Conservation (phyloP, 257 asterid species). For the Cordia subcordata region DNA sequence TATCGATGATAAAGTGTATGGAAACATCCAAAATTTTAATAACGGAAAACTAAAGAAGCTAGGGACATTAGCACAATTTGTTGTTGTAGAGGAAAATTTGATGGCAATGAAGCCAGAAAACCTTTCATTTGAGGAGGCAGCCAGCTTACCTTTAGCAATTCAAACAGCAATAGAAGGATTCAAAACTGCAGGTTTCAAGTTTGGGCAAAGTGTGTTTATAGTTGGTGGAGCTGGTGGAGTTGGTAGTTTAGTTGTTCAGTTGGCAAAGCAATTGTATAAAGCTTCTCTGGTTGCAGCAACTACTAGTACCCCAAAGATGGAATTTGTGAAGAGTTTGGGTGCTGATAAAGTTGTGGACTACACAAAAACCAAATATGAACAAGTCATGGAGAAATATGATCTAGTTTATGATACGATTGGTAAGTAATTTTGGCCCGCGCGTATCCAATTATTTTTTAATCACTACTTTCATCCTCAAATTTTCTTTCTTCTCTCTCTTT, state of each 20-base stretch:
- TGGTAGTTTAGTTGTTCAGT: constrained; percentile 46
- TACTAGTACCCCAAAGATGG: constrained; percentile 47
- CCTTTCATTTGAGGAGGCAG: constrained; percentile 55
- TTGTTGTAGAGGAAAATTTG: constrained; percentile 43
- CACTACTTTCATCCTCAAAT: background rate
- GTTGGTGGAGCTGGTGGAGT: constrained; percentile 80
- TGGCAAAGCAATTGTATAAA: constrained; percentile 43
- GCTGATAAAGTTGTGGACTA: constrained; percentile 64
- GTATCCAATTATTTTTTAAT: background rate
- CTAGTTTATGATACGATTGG: constrained; percentile 62
- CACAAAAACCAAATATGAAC: constrained; percentile 33
- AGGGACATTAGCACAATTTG: constrained; percentile 49
- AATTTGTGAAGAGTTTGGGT: constrained; percentile 55
- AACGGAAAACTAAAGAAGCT: constrained; percentile 32
- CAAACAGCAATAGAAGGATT: constrained; percentile 64
- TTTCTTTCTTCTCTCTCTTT: no score
- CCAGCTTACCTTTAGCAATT: constrained; percentile 54
- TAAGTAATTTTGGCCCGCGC: constrained; percentile 8
- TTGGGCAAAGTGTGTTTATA: constrained; percentile 40
- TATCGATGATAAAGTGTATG: constrained; percentile 52
- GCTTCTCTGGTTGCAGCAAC: constrained; percentile 54
- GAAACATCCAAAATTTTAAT: constrained; percentile 47
- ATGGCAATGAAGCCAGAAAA: constrained; percentile 44
- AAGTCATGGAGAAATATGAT: constrained; percentile 51
- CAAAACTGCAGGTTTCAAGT: constrained; percentile 30